Evolutionary conservation across 2,329 filamentous ascomycete species (phyloP).

Genomic region (Fusarium subglutinans): DNA sequence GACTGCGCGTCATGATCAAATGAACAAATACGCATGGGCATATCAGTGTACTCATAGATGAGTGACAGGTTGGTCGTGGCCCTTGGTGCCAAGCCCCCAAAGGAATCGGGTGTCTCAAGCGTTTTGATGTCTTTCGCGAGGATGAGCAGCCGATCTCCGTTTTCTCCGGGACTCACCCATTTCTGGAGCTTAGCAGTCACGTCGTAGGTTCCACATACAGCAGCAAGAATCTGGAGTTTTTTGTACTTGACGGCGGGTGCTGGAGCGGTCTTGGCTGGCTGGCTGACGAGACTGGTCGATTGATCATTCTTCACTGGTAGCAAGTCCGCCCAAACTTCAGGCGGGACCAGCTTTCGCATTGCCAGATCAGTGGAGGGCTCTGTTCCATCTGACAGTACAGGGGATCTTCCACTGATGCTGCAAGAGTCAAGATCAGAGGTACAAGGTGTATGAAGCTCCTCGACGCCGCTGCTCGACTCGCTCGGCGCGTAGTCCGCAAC

Average conservation of each 20-base stretch:
- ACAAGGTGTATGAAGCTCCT: background rate
- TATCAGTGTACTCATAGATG: background rate
- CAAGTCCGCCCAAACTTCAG: background rate
- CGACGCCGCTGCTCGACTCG: background rate
- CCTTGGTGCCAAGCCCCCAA: fast-evolving
- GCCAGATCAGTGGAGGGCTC: background rate
- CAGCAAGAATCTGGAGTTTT: background rate
- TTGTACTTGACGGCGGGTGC: background rate
- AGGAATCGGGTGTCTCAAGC: background rate
- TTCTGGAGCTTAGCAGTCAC: background rate
- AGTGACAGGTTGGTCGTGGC: background rate
- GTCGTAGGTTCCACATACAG: background rate
- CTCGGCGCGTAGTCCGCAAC: fast-evolving
- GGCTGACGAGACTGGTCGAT: background rate
- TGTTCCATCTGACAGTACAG: fast-evolving
- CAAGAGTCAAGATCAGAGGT: fast-evolving
- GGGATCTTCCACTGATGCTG: background rate
- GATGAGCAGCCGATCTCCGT: background rate
- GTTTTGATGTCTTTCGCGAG: background rate
- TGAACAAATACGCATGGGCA: background rate
- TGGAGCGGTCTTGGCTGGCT: fast-evolving
- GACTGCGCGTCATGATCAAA: background rate
- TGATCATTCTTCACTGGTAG: background rate
- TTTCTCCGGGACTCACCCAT: background rate
- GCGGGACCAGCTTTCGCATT: background rate